phyloP scores from a whole-genome alignment of 2,329 filamentous ascomycete genomes.

The Colletotrichum spaethianum region DNA sequence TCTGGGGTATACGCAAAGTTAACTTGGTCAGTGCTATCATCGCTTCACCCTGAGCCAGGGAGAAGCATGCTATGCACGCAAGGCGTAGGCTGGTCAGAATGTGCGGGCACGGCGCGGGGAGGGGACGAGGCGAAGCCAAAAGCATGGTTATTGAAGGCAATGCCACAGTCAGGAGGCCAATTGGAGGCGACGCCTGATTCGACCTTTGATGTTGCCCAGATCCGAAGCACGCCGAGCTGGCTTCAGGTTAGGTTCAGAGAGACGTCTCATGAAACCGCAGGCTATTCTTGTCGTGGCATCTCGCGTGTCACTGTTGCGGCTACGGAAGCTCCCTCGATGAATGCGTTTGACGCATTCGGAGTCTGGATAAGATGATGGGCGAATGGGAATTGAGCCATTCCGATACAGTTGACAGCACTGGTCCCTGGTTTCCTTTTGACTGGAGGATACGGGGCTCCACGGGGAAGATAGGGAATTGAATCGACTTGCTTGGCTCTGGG shows the following conservation, averaged over 20 bases:
- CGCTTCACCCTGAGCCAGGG: constrained; percentile 8
- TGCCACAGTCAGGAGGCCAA: constrained; percentile 1
- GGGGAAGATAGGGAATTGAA: constrained; percentile 25
- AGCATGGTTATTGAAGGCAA: constrained; percentile 22
- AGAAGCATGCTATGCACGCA: constrained; percentile 29
- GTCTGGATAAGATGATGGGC: constrained; percentile 13
- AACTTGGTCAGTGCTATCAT: constrained; percentile 22
- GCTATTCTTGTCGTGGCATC: constrained; percentile 37
- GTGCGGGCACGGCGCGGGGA: constrained; percentile 6
- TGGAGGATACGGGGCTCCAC: constrained; percentile 16
- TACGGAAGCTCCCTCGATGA: constrained; percentile 21
- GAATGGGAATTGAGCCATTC: constrained; percentile 27
- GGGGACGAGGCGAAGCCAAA: constrained; percentile 6
- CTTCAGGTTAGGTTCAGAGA: constrained; percentile 30
- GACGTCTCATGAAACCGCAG: constrained; percentile 36
- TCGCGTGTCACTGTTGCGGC: constrained; percentile 35
- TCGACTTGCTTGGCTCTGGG: constrained; percentile 27
- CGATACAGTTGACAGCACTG: background rate
- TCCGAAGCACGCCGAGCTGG: constrained; percentile 18
- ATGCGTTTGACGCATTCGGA: constrained; percentile 26
- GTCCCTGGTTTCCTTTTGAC: background rate
- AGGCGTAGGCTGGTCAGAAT: constrained; percentile 18
- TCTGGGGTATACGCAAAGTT: constrained; percentile 37
- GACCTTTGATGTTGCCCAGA: background rate
- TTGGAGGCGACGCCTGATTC: constrained; percentile 2